Percentiles rank a stretch among this genome's conserved stretches.
phyloP scores from a whole-genome alignment of 306 rosid species.

The Morella rubra region DNA sequence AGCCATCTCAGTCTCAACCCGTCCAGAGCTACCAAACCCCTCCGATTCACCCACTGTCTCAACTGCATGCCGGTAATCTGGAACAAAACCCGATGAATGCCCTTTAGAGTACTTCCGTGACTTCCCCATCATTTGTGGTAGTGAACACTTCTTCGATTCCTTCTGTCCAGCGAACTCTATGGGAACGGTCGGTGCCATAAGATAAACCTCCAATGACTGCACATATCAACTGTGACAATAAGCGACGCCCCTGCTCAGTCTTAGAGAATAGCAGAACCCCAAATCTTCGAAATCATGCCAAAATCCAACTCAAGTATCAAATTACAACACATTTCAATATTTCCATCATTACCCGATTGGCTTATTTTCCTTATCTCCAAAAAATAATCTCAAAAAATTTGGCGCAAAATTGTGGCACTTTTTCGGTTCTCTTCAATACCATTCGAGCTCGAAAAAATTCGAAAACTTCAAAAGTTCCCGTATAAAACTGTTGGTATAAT shows the following conservation, averaged over 20 bases:
- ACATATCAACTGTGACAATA: constrained; percentile 63
- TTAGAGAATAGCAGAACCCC: constrained; percentile 4
- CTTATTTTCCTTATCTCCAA: background rate
- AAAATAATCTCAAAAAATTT: background rate
- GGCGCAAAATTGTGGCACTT: constrained; percentile 9
- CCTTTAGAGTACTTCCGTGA: constrained; percentile 87
- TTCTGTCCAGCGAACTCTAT: constrained; percentile 83
- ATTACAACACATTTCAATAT: constrained; percentile 32
- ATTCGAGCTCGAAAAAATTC: constrained; percentile 16
- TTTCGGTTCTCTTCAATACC: constrained; percentile 13
- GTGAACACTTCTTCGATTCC: constrained; percentile 56
- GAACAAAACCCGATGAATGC: constrained; percentile 73
- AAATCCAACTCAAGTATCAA: constrained; percentile 20
- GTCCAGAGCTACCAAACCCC: constrained; percentile 78
- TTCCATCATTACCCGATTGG: constrained; percentile 34
- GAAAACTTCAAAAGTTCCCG: constrained; percentile 24
- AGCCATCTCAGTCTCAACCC: constrained; percentile 53
- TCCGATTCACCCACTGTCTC: constrained; percentile 90
- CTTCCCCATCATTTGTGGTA: constrained; percentile 76
- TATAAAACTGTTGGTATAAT: background rate
- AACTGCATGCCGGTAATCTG: constrained; percentile 82
- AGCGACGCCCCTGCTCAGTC: constrained; percentile 21
- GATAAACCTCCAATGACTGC: constrained; percentile 53
- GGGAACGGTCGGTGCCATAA: constrained; percentile 96
- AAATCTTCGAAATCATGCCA: constrained; percentile 22